phyloP scores from a whole-genome alignment of 768 basidiomycete species.

The Boletus tylopilopsis region DNA sequence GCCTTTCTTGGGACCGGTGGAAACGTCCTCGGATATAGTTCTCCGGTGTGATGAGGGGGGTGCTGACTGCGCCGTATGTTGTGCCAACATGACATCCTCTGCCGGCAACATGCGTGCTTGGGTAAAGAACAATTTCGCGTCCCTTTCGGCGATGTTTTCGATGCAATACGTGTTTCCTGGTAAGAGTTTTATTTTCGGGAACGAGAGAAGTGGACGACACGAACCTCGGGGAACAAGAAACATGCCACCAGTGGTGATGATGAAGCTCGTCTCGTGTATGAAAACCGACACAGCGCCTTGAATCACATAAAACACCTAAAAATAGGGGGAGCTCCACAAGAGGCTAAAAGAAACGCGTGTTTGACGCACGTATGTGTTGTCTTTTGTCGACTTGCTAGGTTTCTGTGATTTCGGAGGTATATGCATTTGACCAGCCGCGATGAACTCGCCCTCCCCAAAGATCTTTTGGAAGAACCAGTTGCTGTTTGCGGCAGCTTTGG shows the following conservation, averaged over 20 bases:
- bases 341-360: neutral
- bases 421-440: slow-evolving; percentile 84
- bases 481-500: slow-evolving; percentile 54
- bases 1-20: slow-evolving; percentile 12
- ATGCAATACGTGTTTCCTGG: slow-evolving; percentile 89
- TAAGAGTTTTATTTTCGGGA: neutral
- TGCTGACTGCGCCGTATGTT: slow-evolving; percentile 28
- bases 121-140: slow-evolving; percentile 86
- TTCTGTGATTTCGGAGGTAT: slow-evolving; percentile 82
- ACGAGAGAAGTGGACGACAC: slow-evolving; percentile 9
- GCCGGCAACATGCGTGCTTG: slow-evolving; percentile 63
- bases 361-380: slow-evolving; percentile 83
- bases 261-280: slow-evolving; percentile 73
- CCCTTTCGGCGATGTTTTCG: slow-evolving; percentile 77
- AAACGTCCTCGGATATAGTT: slow-evolving; percentile 23
- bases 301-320: slow-evolving; percentile 73
- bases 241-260: slow-evolving; percentile 79
- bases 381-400: slow-evolving; percentile 83
- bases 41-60: slow-evolving; percentile 29
- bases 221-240: slow-evolving; percentile 89
- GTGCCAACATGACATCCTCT: slow-evolving; percentile 24
- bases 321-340: neutral
- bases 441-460: slow-evolving; percentile 86
- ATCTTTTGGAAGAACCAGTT: slow-evolving; percentile 88
- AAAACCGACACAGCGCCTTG: slow-evolving; percentile 87